phyloP scores from a whole-genome alignment of 768 basidiomycete genomes.

The Cystofilobasidium capitatum region DNA sequence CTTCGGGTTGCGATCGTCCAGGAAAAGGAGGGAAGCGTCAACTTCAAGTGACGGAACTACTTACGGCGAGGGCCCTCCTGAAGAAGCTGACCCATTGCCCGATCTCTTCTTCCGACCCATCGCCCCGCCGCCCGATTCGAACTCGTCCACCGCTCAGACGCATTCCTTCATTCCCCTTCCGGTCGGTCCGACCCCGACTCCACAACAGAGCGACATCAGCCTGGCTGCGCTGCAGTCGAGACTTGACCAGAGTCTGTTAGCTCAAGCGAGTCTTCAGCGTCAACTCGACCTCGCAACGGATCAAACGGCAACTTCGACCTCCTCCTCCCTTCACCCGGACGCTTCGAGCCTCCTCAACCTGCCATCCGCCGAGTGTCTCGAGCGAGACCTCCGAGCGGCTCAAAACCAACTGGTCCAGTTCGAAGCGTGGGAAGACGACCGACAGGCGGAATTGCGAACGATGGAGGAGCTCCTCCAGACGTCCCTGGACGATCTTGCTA shows the following conservation, averaged over 20 bases:
- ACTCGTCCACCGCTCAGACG: no score
- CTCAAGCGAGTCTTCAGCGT: background rate
- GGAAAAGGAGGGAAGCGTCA: background rate
- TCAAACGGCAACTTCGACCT: background rate
- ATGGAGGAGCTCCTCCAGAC: background rate
- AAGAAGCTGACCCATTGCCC: no score
- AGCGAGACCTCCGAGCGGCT: background rate
- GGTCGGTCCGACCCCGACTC: background rate
- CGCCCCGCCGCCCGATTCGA: no score
- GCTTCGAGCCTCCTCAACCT: background rate
- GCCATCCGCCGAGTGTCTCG: background rate
- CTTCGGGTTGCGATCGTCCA: background rate
- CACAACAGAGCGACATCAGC: background rate
- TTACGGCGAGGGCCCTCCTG: background rate
- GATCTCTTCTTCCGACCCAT: no score
- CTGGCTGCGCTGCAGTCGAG: background rate
- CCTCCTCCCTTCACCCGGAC: background rate
- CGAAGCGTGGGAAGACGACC: background rate
- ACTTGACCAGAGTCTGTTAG: background rate
- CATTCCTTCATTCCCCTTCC: conserved; percentile 1
- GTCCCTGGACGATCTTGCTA: background rate
- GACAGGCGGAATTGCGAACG: background rate
- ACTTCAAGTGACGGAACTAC: background rate
- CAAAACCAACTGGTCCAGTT: background rate
- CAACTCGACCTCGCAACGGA: no score